Percentiles rank a stretch among this genome's conserved stretches.
These are phyloP conservation scores for Fusarium odoratissimum DNA, from an alignment of 2,329 filamentous ascomycete species.

Conservation along the genomic window DNA sequence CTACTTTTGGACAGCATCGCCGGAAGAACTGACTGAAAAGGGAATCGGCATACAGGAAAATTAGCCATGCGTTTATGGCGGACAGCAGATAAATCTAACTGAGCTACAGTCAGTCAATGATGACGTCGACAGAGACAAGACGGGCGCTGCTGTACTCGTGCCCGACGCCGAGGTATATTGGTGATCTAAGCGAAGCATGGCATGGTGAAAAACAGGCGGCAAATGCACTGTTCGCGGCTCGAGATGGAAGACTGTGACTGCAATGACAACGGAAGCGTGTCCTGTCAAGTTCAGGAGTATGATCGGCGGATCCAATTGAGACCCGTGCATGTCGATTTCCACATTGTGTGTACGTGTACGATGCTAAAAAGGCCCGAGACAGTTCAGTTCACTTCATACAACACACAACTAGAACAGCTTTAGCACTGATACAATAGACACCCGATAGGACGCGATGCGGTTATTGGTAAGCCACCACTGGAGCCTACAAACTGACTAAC, in stretches of 20 bases:
- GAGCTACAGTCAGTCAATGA: conserved; percentile 14
- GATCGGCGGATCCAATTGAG: background rate
- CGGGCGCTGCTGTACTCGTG: background rate
- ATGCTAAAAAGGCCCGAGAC: conserved; percentile 9
- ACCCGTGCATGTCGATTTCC: background rate
- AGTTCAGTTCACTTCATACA: background rate
- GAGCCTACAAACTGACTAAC: background rate
- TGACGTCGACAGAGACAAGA: conserved; percentile 9
- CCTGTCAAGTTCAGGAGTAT: background rate
- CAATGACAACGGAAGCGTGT: background rate
- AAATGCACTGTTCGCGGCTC: conserved; percentile 1
- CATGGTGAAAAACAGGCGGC: conserved; percentile 1
- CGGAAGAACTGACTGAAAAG: background rate
- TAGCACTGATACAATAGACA: background rate
- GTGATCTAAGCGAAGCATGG: conserved; percentile 10
- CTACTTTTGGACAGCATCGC: background rate
- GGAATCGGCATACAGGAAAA: background rate
- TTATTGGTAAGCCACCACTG: conserved; percentile 3
- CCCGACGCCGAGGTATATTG: conserved; percentile 7
- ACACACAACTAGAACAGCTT: background rate
- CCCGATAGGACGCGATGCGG: background rate
- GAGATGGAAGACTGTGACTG: conserved; percentile 7
- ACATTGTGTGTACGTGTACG: background rate
- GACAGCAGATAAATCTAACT: conserved; percentile 5
- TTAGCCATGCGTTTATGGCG: background rate